Base-by-base conservation (phyloP, 1,139 yeast genomes). In the Magnusiomyces magnusii region DNA sequence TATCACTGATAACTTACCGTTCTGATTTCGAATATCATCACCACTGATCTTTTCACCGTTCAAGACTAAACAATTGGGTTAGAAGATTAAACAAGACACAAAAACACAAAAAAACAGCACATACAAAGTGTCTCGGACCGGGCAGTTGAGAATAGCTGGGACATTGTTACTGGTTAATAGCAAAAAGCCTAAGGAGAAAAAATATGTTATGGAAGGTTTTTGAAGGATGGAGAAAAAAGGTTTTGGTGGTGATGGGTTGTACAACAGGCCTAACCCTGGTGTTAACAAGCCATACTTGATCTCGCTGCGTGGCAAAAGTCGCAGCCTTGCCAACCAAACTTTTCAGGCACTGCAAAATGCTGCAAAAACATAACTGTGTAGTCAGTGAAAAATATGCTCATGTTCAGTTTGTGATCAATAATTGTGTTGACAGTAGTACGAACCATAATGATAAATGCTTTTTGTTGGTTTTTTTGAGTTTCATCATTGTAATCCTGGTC, bases 21-120 rank as follows among this genome's bases (percentile, higher is more conserved):
- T 93, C 75, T 95, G 99, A 71, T 90, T 88, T 69, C 99, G 86
- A 66, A 95, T 88, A 71, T 95, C 99, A 69, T 92, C 96, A 61
- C 99, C 99, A 73, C 95, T 86, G 66, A 91, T 78, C 75, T 95
- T 93, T 73, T 93, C 97, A 66, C 98, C 99, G 67, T 96, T 96
- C 66, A 95, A 83, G 75, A 93, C 80, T 77, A 59, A 21, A 39
- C 3, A 7, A 36, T 17, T 31, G 47, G 21, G 44, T 39, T 39
- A 51, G 23, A 51, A 21, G 55, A 59, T 61, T 53, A 28, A 44
- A 39, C 51, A 47, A 24, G 17, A 52, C n/a, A 47, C 42, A 55
- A 54, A 51, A 34, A 57, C 50, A 44, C 56, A 53, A 17, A 39
- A 39, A n/a, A n/a, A n/a, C n/a, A n/a, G n/a, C 17, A 73, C 80